Evolutionary conservation across 306 rosid genomes (phyloP).

Genomic region (Betula pendula): DNA sequence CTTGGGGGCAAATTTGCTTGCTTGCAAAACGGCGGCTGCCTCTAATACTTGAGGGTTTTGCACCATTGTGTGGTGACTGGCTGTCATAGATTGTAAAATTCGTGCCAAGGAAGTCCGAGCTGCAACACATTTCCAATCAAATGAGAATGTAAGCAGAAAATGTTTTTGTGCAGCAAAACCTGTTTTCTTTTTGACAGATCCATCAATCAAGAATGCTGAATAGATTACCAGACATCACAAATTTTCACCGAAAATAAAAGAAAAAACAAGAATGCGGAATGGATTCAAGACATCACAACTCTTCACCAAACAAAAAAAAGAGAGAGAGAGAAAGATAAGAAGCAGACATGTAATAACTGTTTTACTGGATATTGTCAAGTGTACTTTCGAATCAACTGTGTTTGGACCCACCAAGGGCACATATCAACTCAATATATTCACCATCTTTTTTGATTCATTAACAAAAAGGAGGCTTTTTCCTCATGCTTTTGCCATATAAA

Average conservation of each 20-base stretch:
- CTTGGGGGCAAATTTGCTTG: constrained; percentile 99
- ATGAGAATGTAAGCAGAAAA: constrained; percentile 15
- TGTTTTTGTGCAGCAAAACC: neutral
- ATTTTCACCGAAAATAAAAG: too few species aligned
- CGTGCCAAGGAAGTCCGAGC: constrained; percentile 98
- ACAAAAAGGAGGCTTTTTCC: neutral
- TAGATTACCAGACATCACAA: too few species aligned
- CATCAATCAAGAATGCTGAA: neutral
- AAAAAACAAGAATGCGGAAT: too few species aligned
- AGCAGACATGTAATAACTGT: too few species aligned
- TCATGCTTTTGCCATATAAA: neutral
- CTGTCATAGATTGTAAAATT: constrained; percentile 92
- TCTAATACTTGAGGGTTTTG: constrained; percentile 74
- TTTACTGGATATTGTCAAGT: neutral
- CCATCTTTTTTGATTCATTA: neutral
- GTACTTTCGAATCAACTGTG: neutral
- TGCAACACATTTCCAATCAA: constrained; percentile 38
- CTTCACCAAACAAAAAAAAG: too few species aligned
- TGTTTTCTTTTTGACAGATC: constrained; percentile 2
- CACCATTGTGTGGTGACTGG: constrained; percentile 86
- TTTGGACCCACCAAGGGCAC: neutral
- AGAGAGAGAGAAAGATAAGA: too few species aligned
- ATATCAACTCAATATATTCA: neutral
- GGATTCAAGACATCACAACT: too few species aligned
- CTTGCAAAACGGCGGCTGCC: constrained; percentile 87